Conservation (phyloP, 805 yeast species). For the Saturnispora zaruensis region DNA sequence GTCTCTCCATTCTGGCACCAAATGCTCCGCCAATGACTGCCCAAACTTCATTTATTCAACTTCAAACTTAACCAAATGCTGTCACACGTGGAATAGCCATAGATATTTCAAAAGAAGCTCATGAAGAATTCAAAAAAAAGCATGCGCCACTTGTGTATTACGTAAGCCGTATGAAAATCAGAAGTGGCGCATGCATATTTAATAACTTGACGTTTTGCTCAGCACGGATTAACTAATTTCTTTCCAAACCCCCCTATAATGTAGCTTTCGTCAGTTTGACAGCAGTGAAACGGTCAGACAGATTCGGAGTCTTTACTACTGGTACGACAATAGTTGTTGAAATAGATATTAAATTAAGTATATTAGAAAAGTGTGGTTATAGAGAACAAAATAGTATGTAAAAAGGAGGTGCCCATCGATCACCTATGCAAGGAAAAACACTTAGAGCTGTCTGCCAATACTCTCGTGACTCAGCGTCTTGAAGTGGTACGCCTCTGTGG, state of each 20-base stretch:
- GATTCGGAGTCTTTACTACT: too few relatives aligned
- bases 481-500: constrained; percentile 26
- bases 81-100: not conserved
- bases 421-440: not conserved
- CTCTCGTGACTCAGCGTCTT: constrained; percentile 21
- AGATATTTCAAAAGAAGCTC: not conserved
- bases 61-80: not conserved
- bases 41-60: constrained; percentile 53
- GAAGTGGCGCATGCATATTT: not conserved
- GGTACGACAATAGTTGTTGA: too few relatives aligned
- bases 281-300: too few relatives aligned
- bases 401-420: not conserved
- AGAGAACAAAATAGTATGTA: not conserved
- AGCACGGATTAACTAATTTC: not conserved
- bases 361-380: not conserved
- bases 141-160: not conserved
- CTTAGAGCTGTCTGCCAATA: constrained; percentile 15
- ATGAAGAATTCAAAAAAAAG: too few relatives aligned
- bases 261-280: too few relatives aligned
- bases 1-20: constrained; percentile 85
- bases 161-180: not conserved
- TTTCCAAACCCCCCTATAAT: too few relatives aligned
- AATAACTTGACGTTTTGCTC: not conserved
- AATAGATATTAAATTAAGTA: not conserved
- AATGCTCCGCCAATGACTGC: constrained; percentile 54